phyloP scores from a whole-genome alignment of 2,329 filamentous ascomycete genomes.

The Botrytis aclada region DNA sequence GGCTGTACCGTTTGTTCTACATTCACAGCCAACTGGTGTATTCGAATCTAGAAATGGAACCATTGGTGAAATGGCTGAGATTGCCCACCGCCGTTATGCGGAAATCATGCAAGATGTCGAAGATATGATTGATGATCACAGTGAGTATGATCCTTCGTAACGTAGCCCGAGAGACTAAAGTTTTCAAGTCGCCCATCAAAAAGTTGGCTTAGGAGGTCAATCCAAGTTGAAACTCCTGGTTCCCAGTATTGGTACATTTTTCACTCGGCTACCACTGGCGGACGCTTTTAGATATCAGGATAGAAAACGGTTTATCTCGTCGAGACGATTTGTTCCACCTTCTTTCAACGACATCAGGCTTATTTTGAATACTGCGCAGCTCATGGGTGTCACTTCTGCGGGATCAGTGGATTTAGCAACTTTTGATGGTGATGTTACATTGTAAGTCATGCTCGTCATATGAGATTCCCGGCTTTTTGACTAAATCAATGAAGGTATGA shows the following conservation, averaged over 20 bases:
- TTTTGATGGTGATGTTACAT: slow-evolving; percentile 95
- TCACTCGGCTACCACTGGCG: slow-evolving; percentile 81
- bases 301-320: slow-evolving; percentile 78
- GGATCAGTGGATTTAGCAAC: slow-evolving; percentile 81
- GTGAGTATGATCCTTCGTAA: slow-evolving; percentile 45
- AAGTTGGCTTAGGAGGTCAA: slow-evolving; percentile 59
- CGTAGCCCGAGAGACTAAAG: slow-evolving; percentile 7
- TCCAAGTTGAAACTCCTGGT: slow-evolving; percentile 93
- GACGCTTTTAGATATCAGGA: slow-evolving; percentile 93
- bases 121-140: slow-evolving; percentile 86
- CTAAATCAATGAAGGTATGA: slow-evolving; percentile 50
- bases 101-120: slow-evolving; percentile 97
- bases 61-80: slow-evolving; percentile 69
- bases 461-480: slow-evolving; percentile 41
- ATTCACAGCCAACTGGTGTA: slow-evolving; percentile 88
- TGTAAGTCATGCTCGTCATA: slow-evolving; percentile 48
- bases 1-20: slow-evolving; percentile 92
- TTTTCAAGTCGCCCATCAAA: slow-evolving; percentile 66
- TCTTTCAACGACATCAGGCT: slow-evolving; percentile 96
- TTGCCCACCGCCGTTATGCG: slow-evolving; percentile 83
- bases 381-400: slow-evolving; percentile 78
- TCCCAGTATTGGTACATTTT: slow-evolving; percentile 88
- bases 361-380: slow-evolving; percentile 90
- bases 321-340: slow-evolving; percentile 86
- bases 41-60: slow-evolving; percentile 66